Percentiles rank a stretch among this genome's conserved stretches.
Evolutionary conservation across 2,329 filamentous ascomycete genomes (phyloP).

Genomic region (Trichoderma sp.): DNA sequence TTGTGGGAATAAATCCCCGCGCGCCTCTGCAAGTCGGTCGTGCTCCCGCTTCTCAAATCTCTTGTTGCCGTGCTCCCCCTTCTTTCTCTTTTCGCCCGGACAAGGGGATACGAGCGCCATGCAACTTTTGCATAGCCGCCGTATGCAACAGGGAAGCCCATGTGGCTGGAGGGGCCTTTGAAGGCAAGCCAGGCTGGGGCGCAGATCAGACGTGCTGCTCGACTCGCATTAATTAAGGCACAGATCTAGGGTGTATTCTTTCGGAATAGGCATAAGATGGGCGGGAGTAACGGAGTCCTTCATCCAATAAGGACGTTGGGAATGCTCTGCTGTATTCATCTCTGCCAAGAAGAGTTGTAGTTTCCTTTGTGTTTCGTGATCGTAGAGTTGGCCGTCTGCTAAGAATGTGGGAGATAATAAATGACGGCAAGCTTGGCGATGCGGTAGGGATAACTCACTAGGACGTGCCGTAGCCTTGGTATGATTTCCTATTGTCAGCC

Average conservation of each 20-base stretch:
- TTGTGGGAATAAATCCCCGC: neutral
- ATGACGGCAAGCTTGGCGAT: neutral
- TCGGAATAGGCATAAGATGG: constrained; percentile 10
- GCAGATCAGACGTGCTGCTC: constrained; percentile 11
- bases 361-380: neutral
- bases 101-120: constrained; percentile 8
- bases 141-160: constrained; percentile 17
- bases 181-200: neutral
- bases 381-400: neutral
- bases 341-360: neutral
- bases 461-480: neutral
- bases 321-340: neutral
- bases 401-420: neutral
- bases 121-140: constrained; percentile 15
- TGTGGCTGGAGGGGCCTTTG: constrained; percentile 7
- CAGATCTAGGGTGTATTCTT: constrained; percentile 2
- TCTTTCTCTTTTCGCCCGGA: neutral
- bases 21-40: neutral
- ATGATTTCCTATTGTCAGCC: neutral
- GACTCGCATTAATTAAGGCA: constrained; percentile 19
- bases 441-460: neutral
- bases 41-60: neutral
- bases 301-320: neutral
- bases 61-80: neutral
- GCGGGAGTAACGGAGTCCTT: neutral